Conservation (phyloP, 495 filamentous ascomycete genomes). For the Xanthoparmelia taractica region DNA sequence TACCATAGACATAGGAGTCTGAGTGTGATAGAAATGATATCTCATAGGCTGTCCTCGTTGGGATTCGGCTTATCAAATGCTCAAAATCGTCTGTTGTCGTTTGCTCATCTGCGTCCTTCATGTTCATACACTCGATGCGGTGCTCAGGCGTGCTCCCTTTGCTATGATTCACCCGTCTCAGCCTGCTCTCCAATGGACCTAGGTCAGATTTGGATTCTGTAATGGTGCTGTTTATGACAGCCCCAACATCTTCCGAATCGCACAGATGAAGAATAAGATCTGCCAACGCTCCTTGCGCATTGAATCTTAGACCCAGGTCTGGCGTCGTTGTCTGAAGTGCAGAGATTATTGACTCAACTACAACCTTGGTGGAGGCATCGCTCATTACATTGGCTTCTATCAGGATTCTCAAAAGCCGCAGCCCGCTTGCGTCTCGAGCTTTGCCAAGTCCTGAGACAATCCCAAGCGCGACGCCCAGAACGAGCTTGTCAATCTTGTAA, state of each 20-base stretch:
- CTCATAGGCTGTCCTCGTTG: conserved; percentile 28
- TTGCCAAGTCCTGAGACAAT: conserved; percentile 56
- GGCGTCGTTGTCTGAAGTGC: conserved; percentile 35
- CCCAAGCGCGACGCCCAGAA: conserved; percentile 62
- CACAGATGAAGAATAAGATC: conserved; percentile 55
- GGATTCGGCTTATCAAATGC: conserved; percentile 37
- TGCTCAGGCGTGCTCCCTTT: conserved; percentile 27
- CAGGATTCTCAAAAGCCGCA: conserved; percentile 52
- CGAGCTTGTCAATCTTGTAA: conserved; percentile 63
- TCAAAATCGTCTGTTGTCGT: conserved; percentile 31
- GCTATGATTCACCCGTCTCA: conserved; percentile 57
- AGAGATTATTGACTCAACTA: conserved; percentile 55
- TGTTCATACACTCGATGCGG: conserved; percentile 45
- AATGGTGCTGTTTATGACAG: conserved; percentile 33
- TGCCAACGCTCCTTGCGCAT: conserved; percentile 54
- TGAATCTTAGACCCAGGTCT: conserved; percentile 30
- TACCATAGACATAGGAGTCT: conserved; percentile 23
- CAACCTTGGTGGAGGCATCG: conserved; percentile 50
- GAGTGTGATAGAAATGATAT: conserved; percentile 29
- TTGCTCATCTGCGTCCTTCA: conserved; percentile 38
- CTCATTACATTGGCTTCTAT: conserved; percentile 54
- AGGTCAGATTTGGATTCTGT: conserved; percentile 56
- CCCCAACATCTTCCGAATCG: conserved; percentile 44
- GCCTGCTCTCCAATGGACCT: conserved; percentile 58
- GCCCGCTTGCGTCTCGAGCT: conserved; percentile 48